These are phyloP conservation scores for Penicillium nordicum DNA, from an alignment of 2,329 filamentous ascomycete genomes.

Conservation along the genomic window DNA sequence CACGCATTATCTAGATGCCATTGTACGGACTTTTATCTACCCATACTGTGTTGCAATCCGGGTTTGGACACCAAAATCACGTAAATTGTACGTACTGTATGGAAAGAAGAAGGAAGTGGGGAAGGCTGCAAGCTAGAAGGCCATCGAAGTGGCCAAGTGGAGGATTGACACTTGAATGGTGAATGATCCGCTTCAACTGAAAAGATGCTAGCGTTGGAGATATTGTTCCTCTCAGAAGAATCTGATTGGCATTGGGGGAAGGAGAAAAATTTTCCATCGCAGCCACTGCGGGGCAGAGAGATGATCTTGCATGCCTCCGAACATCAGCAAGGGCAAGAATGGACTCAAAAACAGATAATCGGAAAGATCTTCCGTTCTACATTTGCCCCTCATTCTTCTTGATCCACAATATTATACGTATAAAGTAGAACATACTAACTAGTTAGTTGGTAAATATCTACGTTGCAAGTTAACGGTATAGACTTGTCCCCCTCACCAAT, in stretches of 20 bases:
- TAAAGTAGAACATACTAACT: background rate
- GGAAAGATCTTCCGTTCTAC: slow-evolving; percentile 6
- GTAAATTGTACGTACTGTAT: background rate
- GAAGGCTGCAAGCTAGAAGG: background rate
- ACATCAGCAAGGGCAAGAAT: slow-evolving; percentile 1
- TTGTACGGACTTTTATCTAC: background rate
- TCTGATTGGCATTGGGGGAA: slow-evolving; percentile 12
- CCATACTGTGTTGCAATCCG: background rate
- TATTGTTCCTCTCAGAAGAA: background rate
- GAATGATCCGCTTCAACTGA: background rate
- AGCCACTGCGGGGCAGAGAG: slow-evolving; percentile 24
- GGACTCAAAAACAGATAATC: slow-evolving; percentile 3
- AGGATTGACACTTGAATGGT: background rate
- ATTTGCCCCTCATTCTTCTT: background rate
- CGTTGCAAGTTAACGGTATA: background rate
- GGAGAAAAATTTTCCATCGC: slow-evolving; percentile 15
- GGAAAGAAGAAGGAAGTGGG: background rate
- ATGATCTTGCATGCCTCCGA: slow-evolving; percentile 23
- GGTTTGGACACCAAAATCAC: background rate
- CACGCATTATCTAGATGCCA: background rate
- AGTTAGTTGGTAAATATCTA: background rate
- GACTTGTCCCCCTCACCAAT: background rate
- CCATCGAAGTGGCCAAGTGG: slow-evolving; percentile 7
- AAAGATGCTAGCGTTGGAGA: slow-evolving; percentile 14
- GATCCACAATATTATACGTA: background rate